Evolutionary conservation across 2,329 filamentous ascomycete genomes (phyloP), one percentile per base, ranked within the genome.

Genomic region (Chrysoporthe austroafricana): DNA sequence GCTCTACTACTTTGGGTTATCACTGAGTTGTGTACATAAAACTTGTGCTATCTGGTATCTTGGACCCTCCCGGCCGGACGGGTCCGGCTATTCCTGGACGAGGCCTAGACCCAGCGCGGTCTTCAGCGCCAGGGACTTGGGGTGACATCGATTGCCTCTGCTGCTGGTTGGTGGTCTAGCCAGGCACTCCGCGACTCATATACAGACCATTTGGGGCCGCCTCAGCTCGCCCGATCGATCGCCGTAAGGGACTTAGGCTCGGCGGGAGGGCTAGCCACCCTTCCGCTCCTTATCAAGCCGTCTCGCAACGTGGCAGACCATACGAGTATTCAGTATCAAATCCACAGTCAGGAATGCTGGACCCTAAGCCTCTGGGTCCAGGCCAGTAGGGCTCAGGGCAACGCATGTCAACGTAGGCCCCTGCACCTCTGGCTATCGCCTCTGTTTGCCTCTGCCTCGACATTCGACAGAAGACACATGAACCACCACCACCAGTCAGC

Each of bases 71-170:
- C 54, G 7, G 5, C 9, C 6, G 54, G 16, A 16, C 32, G 52
- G 54, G 34, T 57, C 34, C 4, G 26, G 13, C 1, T 18, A 13
- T n/a, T 32, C 34, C 18, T 5, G 7, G 34, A 36, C 34, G 32
- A 57, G 54, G 54, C 32, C n/a, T 39, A 16, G n/a, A 57, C 54
- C 54, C 54, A 57, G 54, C 54, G 54, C 54, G n/a, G 7, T 57
- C 54, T 39, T 57, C 34, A 57, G 32, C 54, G 34, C 32, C 54
- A 57, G 54, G 14, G 14, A 46, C 13, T 7, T 46, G 13, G 44
- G 36, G 36, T 39, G 36, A 39, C 5, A 39, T 39, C 36, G 9
- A 39, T 39, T 9, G 36, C 9, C 6, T 9, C 36, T 39, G 36
- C 36, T 39, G 36, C 9, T 7, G 1, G 36, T 26, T 7, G 1